Percentiles rank a stretch among this genome's conserved stretches.
phyloP scores from a whole-genome alignment of 208 protist genomes.

The Naegleria lovaniensis region DNA sequence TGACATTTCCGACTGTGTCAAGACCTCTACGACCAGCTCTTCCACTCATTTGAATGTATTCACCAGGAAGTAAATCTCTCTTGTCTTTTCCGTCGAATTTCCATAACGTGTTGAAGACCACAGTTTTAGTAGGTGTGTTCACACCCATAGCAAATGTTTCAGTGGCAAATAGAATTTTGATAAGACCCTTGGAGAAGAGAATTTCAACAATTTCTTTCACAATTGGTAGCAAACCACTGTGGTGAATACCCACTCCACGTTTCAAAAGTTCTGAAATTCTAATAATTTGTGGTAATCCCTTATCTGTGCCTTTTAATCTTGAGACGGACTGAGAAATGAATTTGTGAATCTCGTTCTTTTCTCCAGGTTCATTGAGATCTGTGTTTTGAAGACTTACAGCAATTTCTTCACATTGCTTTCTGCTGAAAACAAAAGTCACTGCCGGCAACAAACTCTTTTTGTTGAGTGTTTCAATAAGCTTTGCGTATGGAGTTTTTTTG shows the following conservation, averaged over 20 bases:
- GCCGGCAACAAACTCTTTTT: conserved; percentile 51
- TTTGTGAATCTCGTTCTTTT: conserved; percentile 53
- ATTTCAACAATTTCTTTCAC: conserved; percentile 83
- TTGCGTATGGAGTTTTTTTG: not conserved
- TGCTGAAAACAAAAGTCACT: conserved; percentile 67
- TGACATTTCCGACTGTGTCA: conserved; percentile 69
- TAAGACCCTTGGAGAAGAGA: conserved; percentile 61
- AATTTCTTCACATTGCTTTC: conserved; percentile 52
- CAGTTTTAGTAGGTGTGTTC: conserved; percentile 76
- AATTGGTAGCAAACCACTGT: conserved; percentile 75
- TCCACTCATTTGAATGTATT: conserved; percentile 85
- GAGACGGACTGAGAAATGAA: conserved; percentile 50
- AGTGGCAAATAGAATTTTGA: conserved; percentile 78
- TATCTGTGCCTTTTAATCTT: conserved; percentile 37
- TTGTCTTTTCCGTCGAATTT: conserved; percentile 56
- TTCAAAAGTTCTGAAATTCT: conserved; percentile 55
- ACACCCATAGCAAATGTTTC: conserved; percentile 85
- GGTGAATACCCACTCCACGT: conserved; percentile 76
- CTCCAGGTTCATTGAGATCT: conserved; percentile 48
- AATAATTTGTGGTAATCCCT: conserved; percentile 44
- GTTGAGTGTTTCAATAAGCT: conserved; percentile 45
- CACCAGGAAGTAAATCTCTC: conserved; percentile 53
- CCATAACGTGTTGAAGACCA: conserved; percentile 57
- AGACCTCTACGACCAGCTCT: conserved; percentile 58
- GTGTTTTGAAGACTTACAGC: conserved; percentile 35